phyloP scores from a whole-genome alignment of 2,329 filamentous ascomycete genomes.

The Microcyclospora pomicola region DNA sequence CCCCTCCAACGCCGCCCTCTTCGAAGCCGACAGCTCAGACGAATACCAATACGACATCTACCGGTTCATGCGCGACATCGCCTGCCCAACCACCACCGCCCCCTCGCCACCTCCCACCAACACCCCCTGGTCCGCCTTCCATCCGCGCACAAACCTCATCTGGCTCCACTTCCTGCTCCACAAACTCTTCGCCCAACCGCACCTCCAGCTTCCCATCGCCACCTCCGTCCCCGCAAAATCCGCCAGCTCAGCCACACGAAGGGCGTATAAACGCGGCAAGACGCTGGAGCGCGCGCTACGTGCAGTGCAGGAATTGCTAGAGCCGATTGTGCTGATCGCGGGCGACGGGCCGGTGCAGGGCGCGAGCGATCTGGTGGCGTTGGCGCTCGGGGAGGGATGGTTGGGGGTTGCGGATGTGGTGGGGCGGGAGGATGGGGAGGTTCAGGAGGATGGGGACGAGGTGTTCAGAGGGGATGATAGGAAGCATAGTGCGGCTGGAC shows the following conservation, averaged over 20 bases:
- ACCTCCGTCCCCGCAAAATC: conserved; percentile 10
- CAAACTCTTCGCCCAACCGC: conserved; percentile 34
- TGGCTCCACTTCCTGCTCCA: conserved; percentile 50
- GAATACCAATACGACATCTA: conserved; percentile 46
- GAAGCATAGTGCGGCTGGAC: no score
- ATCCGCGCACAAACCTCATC: conserved; percentile 47
- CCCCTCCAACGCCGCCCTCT: conserved; percentile 20
- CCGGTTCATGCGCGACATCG: conserved; percentile 33
- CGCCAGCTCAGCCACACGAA: conserved; percentile 1
- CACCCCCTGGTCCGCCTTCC: conserved; percentile 38
- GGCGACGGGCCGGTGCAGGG: conserved; percentile 9
- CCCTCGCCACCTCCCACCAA: conserved; percentile 1
- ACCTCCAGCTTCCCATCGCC: conserved; percentile 19
- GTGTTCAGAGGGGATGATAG: neutral
- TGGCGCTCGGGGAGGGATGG: conserved; percentile 23
- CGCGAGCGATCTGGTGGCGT: conserved; percentile 18
- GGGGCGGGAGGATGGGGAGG: conserved; percentile 10
- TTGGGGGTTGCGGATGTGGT: conserved; percentile 23
- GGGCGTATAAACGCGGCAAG: conserved; percentile 22
- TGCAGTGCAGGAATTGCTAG: conserved; percentile 25
- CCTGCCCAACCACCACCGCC: neutral
- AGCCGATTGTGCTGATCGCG: conserved; percentile 19
- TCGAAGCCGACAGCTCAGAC: conserved; percentile 32
- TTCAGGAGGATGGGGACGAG: conserved; percentile 5
- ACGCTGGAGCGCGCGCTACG: conserved; percentile 26